Evolutionary conservation across 1,139 yeast species (phyloP).

Genomic region (Hemisphaericaspora subhashii): DNA sequence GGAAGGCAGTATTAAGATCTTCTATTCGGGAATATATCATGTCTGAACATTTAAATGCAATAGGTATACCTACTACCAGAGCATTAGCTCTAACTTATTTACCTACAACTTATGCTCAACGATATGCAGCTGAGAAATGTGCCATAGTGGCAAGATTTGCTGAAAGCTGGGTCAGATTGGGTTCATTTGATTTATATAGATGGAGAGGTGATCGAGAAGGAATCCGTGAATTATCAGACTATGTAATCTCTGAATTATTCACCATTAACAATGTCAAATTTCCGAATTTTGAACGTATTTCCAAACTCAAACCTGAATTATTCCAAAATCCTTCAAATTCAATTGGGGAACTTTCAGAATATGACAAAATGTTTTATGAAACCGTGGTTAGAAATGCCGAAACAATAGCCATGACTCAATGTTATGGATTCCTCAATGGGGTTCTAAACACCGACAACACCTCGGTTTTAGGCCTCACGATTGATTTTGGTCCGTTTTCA

Average conservation of each 20-base stretch:
- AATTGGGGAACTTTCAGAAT: conserved; percentile 52
- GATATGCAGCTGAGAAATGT: conserved; percentile 74
- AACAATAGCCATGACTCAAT: conserved; percentile 84
- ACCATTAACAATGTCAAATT: conserved; percentile 35
- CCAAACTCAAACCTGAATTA: conserved; percentile 20
- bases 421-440: conserved; percentile 90
- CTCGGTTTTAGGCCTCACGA: conserved; percentile 77
- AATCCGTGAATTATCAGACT: conserved; percentile 63
- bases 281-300: conserved; percentile 28
- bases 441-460: conserved; percentile 95
- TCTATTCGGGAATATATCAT: conserved; percentile 85
- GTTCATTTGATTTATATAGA: conserved; percentile 84
- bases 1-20: conserved; percentile 88
- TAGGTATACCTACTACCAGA: conserved; percentile 85
- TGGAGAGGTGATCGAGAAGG: conserved; percentile 71
- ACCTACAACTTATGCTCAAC: conserved; percentile 75
- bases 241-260: conserved; percentile 67
- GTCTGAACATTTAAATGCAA: conserved; percentile 76
- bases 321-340: conserved; percentile 18
- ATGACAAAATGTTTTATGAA: conserved; percentile 71
- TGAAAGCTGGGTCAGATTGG: conserved; percentile 82
- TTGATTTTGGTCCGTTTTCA: conserved; percentile 95
- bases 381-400: conserved; percentile 70
- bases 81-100: conserved; percentile 72
- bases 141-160: conserved; percentile 87